Percentiles rank a stretch among this genome's conserved stretches.
These are phyloP conservation scores for Hyaloscypha bicolor DNA, from an alignment of 495 filamentous ascomycete genomes.

Conservation along the genomic window DNA sequence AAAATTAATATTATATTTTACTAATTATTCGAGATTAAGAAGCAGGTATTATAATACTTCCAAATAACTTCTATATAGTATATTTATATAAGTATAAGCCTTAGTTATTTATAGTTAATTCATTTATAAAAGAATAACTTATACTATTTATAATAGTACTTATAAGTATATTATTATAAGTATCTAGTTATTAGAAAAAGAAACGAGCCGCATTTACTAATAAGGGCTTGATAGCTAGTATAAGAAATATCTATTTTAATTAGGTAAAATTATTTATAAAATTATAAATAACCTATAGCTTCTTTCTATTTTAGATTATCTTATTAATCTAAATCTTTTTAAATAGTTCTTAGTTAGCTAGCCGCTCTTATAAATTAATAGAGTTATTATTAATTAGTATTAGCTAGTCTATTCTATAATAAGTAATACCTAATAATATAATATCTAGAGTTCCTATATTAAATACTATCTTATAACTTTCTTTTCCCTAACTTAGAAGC, in stretches of 20 bases:
- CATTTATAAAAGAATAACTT: constrained; percentile 6
- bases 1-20: constrained; percentile 5
- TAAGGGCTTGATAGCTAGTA: too few relatives aligned
- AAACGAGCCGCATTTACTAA: too few relatives aligned
- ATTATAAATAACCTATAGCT: background rate
- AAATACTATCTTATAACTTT: background rate
- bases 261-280: too few relatives aligned
- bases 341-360: background rate
- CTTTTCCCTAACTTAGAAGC: background rate
- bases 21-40: background rate
- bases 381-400: constrained; percentile 1
- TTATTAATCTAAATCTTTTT: background rate
- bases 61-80: constrained; percentile 1
- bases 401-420: background rate
- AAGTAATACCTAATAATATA: background rate
- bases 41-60: constrained; percentile 2
- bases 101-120: background rate
- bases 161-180: constrained; percentile 5
- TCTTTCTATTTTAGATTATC: background rate
- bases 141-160: background rate
- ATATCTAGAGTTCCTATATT: background rate
- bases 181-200: background rate
- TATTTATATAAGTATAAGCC: background rate
- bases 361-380: background rate
- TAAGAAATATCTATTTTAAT: too few relatives aligned